phyloP scores from a whole-genome alignment of 179 eudicot genomes.

The Silene coronaria region DNA sequence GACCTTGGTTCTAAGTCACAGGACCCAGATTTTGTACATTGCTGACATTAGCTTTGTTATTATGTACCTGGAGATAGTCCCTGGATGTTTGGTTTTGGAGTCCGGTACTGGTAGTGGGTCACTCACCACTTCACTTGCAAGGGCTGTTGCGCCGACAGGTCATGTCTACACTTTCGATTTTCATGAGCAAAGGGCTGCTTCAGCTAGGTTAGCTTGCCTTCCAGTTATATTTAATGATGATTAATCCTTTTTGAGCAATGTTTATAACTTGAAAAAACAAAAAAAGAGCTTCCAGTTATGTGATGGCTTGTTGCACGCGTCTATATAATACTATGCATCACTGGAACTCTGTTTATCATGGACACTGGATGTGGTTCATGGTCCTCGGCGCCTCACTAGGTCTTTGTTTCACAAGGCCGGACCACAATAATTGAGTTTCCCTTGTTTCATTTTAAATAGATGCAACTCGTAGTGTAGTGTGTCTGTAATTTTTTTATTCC shows the following conservation, averaged over 20 bases:
- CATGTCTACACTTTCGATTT: conserved; percentile 87
- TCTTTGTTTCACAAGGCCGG: background rate
- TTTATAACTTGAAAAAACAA: no score
- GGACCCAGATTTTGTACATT: conserved; percentile 85
- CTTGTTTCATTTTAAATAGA: background rate
- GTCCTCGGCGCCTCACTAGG: background rate
- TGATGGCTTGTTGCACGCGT: no score
- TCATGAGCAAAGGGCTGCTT: conserved; percentile 79
- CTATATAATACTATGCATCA: background rate
- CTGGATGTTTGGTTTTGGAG: conserved; percentile 76
- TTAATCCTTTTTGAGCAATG: no score
- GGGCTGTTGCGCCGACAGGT: conserved; percentile 75
- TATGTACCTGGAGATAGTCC: conserved; percentile 75
- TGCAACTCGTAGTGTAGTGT: background rate
- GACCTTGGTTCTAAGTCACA: conserved; percentile 88
- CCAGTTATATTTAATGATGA: background rate
- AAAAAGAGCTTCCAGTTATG: no score
- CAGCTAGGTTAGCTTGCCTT: conserved; percentile 55
- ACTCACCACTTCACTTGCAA: conserved; percentile 54
- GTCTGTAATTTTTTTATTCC: background rate
- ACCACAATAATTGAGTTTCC: background rate
- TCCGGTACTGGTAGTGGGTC: conserved; percentile 92
- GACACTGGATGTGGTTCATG: no score
- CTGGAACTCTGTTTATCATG: background rate
- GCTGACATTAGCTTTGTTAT: conserved; percentile 83